Evolutionary conservation across 202 grass and related monocot genomes (phyloP).

Genomic region (Bolboschoenoplectus hybrid): DNA sequence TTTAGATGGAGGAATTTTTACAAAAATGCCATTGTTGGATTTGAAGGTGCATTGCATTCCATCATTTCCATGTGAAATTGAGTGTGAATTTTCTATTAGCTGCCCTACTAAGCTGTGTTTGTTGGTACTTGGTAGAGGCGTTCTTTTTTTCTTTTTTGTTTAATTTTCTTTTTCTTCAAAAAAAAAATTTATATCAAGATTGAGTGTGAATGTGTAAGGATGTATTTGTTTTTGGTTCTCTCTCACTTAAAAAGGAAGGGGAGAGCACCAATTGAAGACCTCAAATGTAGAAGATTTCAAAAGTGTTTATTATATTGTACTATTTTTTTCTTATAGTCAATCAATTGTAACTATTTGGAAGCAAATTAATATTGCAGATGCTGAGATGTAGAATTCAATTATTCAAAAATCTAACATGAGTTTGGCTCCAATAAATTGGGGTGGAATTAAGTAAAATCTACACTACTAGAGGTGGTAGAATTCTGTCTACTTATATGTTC

Average conservation of each 20-base stretch:
- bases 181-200: conserved; percentile 22
- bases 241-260: conserved; percentile 1
- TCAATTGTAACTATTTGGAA: not conserved
- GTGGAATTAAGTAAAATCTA: too few species aligned
- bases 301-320: conserved; percentile 14
- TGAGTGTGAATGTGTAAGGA: not conserved
- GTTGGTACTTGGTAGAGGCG: conserved; percentile 42
- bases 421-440: too few species aligned
- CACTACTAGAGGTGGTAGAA: too few species aligned
- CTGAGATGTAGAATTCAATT: not conserved
- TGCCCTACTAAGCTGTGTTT: conserved; percentile 42
- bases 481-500: not conserved
- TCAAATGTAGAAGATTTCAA: conserved; percentile 31
- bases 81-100: conserved; percentile 5
- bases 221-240: conserved; percentile 34
- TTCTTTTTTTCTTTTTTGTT: not conserved
- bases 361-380: not conserved
- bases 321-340: conserved; percentile 18
- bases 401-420: too few species aligned
- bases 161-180: not conserved
- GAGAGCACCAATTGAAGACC: not conserved
- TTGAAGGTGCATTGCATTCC: not conserved
- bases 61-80: not conserved
- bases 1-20: not conserved
- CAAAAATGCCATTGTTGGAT: conserved; percentile 31